phyloP scores from a whole-genome alignment of 305 asterid genomes.

The Withania somnifera region DNA sequence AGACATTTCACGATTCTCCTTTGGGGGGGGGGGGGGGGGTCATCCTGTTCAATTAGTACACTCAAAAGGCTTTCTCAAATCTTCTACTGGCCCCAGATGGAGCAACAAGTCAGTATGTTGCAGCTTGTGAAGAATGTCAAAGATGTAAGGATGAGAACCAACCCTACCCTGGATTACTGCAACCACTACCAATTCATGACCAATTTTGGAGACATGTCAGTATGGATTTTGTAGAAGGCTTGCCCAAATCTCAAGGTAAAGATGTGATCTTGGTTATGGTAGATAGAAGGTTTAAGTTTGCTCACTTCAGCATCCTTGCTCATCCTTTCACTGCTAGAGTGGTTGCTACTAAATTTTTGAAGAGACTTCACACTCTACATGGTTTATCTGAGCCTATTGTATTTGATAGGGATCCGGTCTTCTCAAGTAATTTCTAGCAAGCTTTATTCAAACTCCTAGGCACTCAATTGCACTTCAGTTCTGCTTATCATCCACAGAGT shows the following conservation, averaged over 20 bases:
- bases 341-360: not conserved
- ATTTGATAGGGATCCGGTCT: not conserved
- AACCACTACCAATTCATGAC: not conserved
- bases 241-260: not conserved
- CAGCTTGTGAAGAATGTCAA: not conserved
- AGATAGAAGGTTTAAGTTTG: not conserved
- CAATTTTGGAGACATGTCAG: not conserved
- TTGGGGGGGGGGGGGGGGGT: no score
- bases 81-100: not conserved
- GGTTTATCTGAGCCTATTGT: not conserved
- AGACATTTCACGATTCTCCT: not conserved
- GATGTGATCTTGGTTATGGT: not conserved
- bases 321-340: not conserved
- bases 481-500: not conserved
- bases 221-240: not conserved
- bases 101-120: not conserved
- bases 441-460: not conserved
- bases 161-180: not conserved
- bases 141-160: not conserved
- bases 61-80: not conserved
- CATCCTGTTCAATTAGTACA: not conserved
- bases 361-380: not conserved
- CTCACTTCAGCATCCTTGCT: not conserved
- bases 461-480: not conserved
- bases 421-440: not conserved